Percentiles rank a stretch among this genome's conserved stretches.
Evolutionary conservation across 345 rosid genomes (phyloP).

Genomic region (Linum trigynum): DNA sequence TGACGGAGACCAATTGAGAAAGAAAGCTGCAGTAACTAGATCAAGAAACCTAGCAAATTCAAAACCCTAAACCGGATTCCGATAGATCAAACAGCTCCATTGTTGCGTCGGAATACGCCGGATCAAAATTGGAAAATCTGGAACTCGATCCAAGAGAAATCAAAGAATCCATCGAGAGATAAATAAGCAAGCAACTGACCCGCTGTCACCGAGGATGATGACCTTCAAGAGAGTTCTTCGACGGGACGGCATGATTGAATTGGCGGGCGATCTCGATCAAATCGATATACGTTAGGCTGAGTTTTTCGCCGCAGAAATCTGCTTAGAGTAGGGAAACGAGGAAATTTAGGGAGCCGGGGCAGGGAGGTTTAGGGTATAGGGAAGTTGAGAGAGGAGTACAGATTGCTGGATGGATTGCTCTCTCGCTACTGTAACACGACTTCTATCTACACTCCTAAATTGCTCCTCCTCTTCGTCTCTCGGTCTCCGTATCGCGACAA

Average conservation of each 20-base stretch:
- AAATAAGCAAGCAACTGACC: constrained; percentile 1
- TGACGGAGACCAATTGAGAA: no score
- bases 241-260: constrained; percentile 13
- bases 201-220: constrained; percentile 19
- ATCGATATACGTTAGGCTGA: not conserved
- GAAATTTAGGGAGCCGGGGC: not conserved
- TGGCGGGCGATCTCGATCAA: not conserved
- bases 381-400: no score
- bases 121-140: not conserved
- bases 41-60: not conserved
- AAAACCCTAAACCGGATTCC: not conserved
- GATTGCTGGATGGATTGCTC: no score
- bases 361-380: no score
- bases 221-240: constrained; percentile 14
- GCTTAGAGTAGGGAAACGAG: not conserved
- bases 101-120: not conserved
- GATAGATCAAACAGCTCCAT: not conserved
- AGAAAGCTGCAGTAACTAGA: not conserved
- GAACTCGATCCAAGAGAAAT: not conserved
- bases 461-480: no score
- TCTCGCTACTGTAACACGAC: no score
- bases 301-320: not conserved
- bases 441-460: no score
- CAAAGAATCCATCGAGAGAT: not conserved
- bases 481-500: no score